Conservation (phyloP, 768 basidiomycete genomes). For the Leccinellum albellum region DNA sequence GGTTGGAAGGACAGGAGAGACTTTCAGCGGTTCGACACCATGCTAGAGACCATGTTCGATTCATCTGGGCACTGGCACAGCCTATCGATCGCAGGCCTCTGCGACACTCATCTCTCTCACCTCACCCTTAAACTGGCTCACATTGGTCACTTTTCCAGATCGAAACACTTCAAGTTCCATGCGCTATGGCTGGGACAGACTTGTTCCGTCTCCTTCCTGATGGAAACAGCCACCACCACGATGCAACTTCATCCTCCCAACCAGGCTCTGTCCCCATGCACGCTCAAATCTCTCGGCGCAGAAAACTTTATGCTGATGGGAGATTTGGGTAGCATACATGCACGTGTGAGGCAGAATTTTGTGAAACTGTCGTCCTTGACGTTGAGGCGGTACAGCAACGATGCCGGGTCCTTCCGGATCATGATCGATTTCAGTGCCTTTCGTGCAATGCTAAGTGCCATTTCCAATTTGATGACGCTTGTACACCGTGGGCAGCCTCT, state of each 20-base stretch:
- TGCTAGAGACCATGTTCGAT: constrained; percentile 24
- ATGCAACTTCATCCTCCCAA: background rate
- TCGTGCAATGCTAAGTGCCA: constrained; percentile 19
- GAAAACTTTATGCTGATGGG: constrained; percentile 26
- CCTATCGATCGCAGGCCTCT: constrained; percentile 21
- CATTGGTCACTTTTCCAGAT: constrained; percentile 12
- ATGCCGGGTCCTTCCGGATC: constrained; percentile 22
- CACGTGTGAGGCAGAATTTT: constrained; percentile 14
- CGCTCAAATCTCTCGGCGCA: constrained; percentile 26
- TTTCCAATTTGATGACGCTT: constrained; percentile 25
- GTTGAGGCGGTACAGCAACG: constrained; percentile 26
- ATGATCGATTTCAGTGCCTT: constrained; percentile 27
- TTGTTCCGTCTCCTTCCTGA: constrained; percentile 24
- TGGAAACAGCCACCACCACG: constrained; percentile 6
- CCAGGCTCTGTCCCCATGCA: constrained; percentile 3
- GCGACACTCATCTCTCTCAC: constrained; percentile 28
- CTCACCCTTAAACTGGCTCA: constrained; percentile 26
- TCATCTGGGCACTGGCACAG: constrained; percentile 26
- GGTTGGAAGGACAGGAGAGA: constrained; percentile 29
- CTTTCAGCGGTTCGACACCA: constrained; percentile 27
- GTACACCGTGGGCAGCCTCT: constrained; percentile 27
- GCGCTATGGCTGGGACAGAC: constrained; percentile 29
- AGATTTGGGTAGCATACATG: constrained; percentile 12
- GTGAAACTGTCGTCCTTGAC: constrained; percentile 24
- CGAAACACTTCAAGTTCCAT: constrained; percentile 28